These are phyloP conservation scores for Leishmania arabica DNA, from an alignment of 208 protist genomes.

Conservation along the genomic window DNA sequence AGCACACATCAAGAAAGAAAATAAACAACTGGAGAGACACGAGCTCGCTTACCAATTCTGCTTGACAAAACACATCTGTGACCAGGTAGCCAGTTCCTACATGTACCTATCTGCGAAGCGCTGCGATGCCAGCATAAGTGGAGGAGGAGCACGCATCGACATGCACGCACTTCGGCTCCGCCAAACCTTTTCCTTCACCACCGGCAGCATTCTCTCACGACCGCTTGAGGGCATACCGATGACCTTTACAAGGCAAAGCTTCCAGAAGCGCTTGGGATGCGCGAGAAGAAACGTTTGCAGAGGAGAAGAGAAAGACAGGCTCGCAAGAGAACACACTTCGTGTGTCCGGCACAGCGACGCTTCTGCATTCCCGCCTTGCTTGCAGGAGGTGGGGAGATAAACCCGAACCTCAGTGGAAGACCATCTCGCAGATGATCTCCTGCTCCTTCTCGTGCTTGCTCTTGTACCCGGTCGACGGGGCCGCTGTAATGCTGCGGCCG, in stretches of 20 bases:
- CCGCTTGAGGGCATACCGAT: neutral
- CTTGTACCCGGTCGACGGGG: constrained; percentile 78
- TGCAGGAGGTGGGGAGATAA: neutral
- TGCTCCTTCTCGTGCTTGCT: constrained; percentile 78
- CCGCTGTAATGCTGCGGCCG: constrained; percentile 54
- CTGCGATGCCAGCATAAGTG: neutral
- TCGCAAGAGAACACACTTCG: neutral
- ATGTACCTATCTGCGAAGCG: too few relatives aligned
- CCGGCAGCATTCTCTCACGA: neutral
- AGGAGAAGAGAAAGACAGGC: neutral
- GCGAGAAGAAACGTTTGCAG: neutral
- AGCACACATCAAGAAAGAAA: neutral
- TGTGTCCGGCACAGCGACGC: neutral
- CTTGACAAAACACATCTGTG: neutral
- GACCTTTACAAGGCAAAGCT: neutral
- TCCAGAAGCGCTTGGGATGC: neutral
- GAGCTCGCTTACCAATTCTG: neutral
- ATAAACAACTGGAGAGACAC: neutral
- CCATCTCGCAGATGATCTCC: constrained; percentile 53
- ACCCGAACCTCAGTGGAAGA: constrained; percentile 21
- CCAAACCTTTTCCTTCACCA: neutral
- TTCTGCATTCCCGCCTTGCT: neutral
- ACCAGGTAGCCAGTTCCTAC: neutral
- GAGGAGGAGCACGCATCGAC: neutral
- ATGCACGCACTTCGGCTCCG: neutral